Evolutionary conservation across 257 asterid genomes (phyloP), one percentile per base, ranked within the genome.

Genomic region (Datura wrightii): DNA sequence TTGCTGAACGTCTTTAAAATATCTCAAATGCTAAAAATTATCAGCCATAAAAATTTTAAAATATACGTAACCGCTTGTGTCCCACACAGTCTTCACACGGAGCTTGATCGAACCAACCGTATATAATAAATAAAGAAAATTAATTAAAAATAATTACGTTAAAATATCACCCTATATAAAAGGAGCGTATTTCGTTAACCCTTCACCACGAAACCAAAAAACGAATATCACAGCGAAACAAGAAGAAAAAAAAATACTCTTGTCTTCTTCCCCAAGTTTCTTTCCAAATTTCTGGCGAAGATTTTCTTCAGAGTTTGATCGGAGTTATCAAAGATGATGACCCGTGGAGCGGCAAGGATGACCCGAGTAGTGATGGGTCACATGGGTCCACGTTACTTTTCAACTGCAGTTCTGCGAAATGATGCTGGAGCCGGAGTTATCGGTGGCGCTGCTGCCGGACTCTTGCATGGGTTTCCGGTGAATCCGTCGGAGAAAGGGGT

Each of bases 381-480:
- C 42, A 42, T 83, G 55, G 89, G 89, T 10, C 89, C 90, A 34
- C 90, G 97, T 16, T 90, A 84, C 88, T 86, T 93, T 39, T 91
- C 97, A 0, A 88, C 90, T 31, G 66, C 87, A 50, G 19, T 85
- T 46, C 8, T 84, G 5, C 86, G 87, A 41, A 74, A 80, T 11
- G 89, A 53, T 44, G 59, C 69, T n/a, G 46, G 48, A 78, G 7
- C 8, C 9, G 84, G 82, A 2, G 46, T 78, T 52, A 11, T 50
- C 34, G 79, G 82, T 0, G 65, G 86, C 37, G 82, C 66, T 13
- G 3, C 85, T 58, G 11, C 84, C 74, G 46, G 41, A 18, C 37
- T 85, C 63, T 39, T 86, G 62, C 74, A 58, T 60, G 71, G 86
- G 3, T 79, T 80, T 31, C 82, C 86, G 5, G 13, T 54, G 2